phyloP scores from a whole-genome alignment of 345 rosid species.

The Laguncularia racemosa region DNA sequence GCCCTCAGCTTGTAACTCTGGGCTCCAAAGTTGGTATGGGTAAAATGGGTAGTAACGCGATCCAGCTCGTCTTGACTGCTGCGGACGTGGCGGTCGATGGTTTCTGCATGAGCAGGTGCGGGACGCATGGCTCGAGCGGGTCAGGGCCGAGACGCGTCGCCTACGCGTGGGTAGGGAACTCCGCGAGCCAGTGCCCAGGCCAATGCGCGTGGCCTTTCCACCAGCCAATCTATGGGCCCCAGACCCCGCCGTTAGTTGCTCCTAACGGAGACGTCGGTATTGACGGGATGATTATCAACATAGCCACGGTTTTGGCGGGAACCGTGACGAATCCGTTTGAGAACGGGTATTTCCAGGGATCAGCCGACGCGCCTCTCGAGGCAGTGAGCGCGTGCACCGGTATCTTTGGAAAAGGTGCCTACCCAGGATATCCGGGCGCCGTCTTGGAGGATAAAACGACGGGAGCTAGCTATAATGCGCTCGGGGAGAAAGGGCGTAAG shows the following conservation, averaged over 20 bases:
- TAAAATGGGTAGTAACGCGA: slow-evolving; percentile 6
- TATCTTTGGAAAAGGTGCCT: slow-evolving; percentile 28
- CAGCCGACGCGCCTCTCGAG: slow-evolving; percentile 24
- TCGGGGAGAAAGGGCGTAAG: slow-evolving; percentile 23
- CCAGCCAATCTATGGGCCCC: slow-evolving; percentile 41
- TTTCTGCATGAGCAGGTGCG: slow-evolving; percentile 32
- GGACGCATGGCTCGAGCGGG: slow-evolving; percentile 24
- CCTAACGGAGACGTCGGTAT: slow-evolving; percentile 38
- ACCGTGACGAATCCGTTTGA: slow-evolving; percentile 35
- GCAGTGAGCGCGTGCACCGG: slow-evolving; percentile 37
- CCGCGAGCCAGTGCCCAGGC: slow-evolving; percentile 33
- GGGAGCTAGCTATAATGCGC: slow-evolving; percentile 27
- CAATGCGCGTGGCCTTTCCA: slow-evolving; percentile 46
- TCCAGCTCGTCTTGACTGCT: slow-evolving; percentile 31
- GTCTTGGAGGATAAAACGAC: slow-evolving; percentile 21
- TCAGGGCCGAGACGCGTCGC: slow-evolving; percentile 9
- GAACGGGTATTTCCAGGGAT: slow-evolving; percentile 35
- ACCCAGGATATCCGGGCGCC: slow-evolving; percentile 31
- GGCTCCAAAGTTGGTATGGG: slow-evolving; percentile 15
- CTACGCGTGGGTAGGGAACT: slow-evolving; percentile 37
- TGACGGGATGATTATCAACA: slow-evolving; percentile 37
- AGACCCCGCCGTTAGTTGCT: slow-evolving; percentile 31
- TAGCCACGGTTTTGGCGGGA: slow-evolving; percentile 32
- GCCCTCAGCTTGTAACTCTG: slow-evolving; percentile 15
- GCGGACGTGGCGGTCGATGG: slow-evolving; percentile 35